phyloP scores from a whole-genome alignment of 805 yeast genomes.

The Yueomyces sp. region DNA sequence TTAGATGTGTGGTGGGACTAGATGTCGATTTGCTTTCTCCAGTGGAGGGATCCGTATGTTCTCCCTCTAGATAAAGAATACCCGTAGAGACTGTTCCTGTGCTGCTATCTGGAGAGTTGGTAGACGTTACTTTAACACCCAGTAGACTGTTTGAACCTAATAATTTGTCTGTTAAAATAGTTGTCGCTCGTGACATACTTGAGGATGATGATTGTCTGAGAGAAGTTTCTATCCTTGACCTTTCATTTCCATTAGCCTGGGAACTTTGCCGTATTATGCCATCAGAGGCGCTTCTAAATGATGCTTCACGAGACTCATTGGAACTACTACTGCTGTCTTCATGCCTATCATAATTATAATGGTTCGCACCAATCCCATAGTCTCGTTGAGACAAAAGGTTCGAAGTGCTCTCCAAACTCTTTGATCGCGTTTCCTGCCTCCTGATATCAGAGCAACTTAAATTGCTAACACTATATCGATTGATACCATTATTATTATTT shows the following conservation, averaged over 20 bases:
- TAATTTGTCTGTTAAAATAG: neutral
- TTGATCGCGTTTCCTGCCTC: neutral
- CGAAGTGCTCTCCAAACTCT: neutral
- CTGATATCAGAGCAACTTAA: too few relatives aligned
- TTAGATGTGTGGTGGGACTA: neutral
- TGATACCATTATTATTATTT: too few relatives aligned
- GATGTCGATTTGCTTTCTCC: too few relatives aligned
- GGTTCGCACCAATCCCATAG: too few relatives aligned
- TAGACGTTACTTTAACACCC: too few relatives aligned
- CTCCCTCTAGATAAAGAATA: neutral
- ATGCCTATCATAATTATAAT: neutral
- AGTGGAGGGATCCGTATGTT: too few relatives aligned
- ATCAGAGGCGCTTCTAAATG: too few relatives aligned
- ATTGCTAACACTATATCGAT: too few relatives aligned
- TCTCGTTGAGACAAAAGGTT: neutral
- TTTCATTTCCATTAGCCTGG: neutral
- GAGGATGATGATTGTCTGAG: neutral
- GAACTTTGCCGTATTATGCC: too few relatives aligned
- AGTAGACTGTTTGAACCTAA: neutral
- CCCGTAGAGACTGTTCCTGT: constrained; percentile 2
- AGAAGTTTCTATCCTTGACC: neutral
- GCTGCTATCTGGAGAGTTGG: neutral
- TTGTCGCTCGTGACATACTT: neutral
- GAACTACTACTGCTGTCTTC: neutral
- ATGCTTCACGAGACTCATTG: neutral